Conservation (phyloP, 208 protist genomes). For the Trypanosoma platydactyli region DNA sequence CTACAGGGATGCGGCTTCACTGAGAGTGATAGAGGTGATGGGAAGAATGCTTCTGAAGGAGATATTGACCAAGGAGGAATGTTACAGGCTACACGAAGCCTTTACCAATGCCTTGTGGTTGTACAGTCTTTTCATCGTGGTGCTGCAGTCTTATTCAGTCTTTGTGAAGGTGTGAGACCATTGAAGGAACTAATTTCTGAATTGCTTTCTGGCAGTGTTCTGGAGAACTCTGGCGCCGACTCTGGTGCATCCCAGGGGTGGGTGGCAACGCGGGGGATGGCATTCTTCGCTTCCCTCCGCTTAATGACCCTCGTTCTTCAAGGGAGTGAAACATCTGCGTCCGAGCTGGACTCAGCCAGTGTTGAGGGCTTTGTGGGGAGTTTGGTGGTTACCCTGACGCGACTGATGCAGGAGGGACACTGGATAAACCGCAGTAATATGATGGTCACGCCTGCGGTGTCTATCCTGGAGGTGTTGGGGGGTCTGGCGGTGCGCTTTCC, state of each 20-base stretch:
- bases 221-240: neutral
- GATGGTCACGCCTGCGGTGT: neutral
- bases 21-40: neutral
- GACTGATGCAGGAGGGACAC: neutral
- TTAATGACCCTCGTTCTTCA: constrained; percentile 23
- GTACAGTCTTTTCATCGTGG: constrained; percentile 25
- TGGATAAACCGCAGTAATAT: neutral
- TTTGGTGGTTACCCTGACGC: neutral
- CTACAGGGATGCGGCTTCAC: neutral
- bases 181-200: constrained; percentile 19
- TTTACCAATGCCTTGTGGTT: constrained; percentile 18
- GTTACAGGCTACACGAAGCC: neutral
- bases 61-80: neutral
- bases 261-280: constrained; percentile 8
- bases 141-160: constrained; percentile 31
- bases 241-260: neutral
- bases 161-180: constrained; percentile 17
- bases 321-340: constrained; percentile 19
- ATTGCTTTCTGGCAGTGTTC: neutral
- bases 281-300: constrained; percentile 17
- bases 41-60: neutral
- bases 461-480: constrained; percentile 15
- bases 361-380: neutral
- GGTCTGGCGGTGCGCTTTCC: constrained; percentile 18
- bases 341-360: constrained; percentile 5